These are phyloP conservation scores for Fusarium annulatum DNA, from an alignment of 2,329 filamentous ascomycete genomes.

Conservation along the genomic window DNA sequence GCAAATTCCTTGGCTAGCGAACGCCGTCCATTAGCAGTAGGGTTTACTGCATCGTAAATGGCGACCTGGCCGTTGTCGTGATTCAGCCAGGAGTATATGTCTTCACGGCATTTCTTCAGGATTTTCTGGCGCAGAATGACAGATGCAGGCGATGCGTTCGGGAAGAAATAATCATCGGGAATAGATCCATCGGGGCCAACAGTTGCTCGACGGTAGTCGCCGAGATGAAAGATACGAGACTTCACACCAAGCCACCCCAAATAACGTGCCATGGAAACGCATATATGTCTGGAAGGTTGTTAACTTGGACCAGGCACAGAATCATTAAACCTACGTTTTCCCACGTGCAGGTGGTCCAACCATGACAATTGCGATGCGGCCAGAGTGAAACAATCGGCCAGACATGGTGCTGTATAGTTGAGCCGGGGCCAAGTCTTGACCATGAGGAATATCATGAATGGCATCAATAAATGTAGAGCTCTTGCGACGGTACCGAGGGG, in stretches of 20 bases:
- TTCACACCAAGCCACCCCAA: slow-evolving; percentile 98
- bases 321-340: slow-evolving; percentile 76
- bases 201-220: slow-evolving; percentile 94
- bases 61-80: slow-evolving; percentile 98
- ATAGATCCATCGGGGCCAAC: slow-evolving; percentile 85
- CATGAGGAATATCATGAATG: slow-evolving; percentile 91
- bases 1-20: slow-evolving; percentile 94
- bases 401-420: slow-evolving; percentile 99
- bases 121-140: slow-evolving; percentile 98
- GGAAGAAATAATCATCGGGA: slow-evolving; percentile 97
- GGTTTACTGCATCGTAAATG: slow-evolving; percentile 98
- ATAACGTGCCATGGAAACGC: slow-evolving; percentile 93
- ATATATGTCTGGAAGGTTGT: slow-evolving; percentile 76
- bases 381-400: slow-evolving; percentile 94
- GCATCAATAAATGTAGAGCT: slow-evolving; percentile 98
- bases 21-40: slow-evolving; percentile 81
- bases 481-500: slow-evolving; percentile 87
- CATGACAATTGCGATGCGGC: slow-evolving; percentile 96
- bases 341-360: slow-evolving; percentile 94
- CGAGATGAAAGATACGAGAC: slow-evolving; percentile 96
- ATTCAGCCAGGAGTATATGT: slow-evolving; percentile 96
- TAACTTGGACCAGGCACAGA: slow-evolving; percentile 13
- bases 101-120: slow-evolving; percentile 94
- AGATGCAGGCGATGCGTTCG: slow-evolving; percentile 90
- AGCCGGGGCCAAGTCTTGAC: slow-evolving; percentile 85